Evolutionary conservation across 2,329 filamentous ascomycete species (phyloP), one percentile per base, ranked within the genome.

Genomic region (Stachybotrys chlorohalonatus): DNA sequence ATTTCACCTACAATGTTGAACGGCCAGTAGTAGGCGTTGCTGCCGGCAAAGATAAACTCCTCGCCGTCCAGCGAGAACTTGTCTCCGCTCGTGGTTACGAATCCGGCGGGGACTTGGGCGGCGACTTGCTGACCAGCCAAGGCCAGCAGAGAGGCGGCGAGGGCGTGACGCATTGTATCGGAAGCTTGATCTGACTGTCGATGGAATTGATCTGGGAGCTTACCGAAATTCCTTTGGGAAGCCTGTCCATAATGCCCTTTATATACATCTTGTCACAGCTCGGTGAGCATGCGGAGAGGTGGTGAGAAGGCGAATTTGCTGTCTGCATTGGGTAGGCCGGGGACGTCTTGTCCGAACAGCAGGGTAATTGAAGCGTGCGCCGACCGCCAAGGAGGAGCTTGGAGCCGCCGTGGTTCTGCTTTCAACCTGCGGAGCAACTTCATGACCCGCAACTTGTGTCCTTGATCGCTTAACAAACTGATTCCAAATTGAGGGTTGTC

Each of bases 21-120:
- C 1, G 60, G 58, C 51, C 81, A 73, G 76, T 79, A 83, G 68
- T 81, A 82, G 47, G 75, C 71, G 66, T 83, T 82, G 51, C 73
- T 79, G 17, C 79, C 79, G 13, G 76, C 76, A 57, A 75, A 78
- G 64, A 81, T 78, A 36, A 70, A 66, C 30, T 72, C 70, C 52
- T 70, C 64, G 16, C 73, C 74, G 57, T 78, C 70, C 52, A 78
- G 70, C 16, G 64, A 62, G 57, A 76, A 75, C 11, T 65, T 56
- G 32, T 57, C 47, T 11, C 55, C 57, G 30, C 60, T 57, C 24
- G 59, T 55, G 1, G 58, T 58, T 6, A 62, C 60, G 24, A 60
- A 78, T 11, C 67, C 64, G 16, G 8, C 49, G 36, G 49, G 49
- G 24, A 32, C 49, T 51, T 51, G 49, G 11, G 49, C 49, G 11